Evolutionary conservation across 169 alveolate species (phyloP), one percentile per base, ranked within the genome.

Genomic region (Condylostoma magnum): DNA sequence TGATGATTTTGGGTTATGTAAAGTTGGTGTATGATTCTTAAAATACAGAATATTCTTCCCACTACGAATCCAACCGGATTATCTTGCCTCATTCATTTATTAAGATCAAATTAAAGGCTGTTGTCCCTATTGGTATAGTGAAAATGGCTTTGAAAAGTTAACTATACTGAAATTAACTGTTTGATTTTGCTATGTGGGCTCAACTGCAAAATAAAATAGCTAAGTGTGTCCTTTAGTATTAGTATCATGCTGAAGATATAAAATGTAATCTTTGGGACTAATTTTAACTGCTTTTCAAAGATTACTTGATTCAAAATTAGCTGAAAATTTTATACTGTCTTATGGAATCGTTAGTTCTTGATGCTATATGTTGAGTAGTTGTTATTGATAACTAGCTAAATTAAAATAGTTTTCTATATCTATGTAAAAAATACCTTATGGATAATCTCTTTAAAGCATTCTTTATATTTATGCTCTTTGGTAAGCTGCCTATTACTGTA

Each of bases 171-270:
- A 85, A 54, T 77, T 85, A 2, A 86, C 74, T 55, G 53, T 82
- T 65, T 70, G 47, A 0, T 56, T 75, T 44, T 55, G 55, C 27
- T 56, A 22, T 52, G 56, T 54, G 48, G 86, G 43, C n/a, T n/a
- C n/a, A 25, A 90, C 89, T n/a, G 94, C 55, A 63, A 86, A 94
- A 74, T 77, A 89, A 60, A 86, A 94, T 96, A 96, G 91, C 77
- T 94, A 86, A 3, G 95, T 91, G 66, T 94, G 91, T 4, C 96
- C 95, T 51, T 85, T 83, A n/a, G 96, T 87, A 72, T 84, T 86
- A 68, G 90, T 87, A 80, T 94, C 98, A 20, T 95, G 95, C 67
- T 91, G 90, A 18, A 94, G 73, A 69, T 87, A 84, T 47, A 94
- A 74, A 71, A 92, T 95, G 69, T 94, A 41, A 10, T 41, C 93